These are phyloP conservation scores for Camellia sinensis DNA, from an alignment of 148 eudicot genomes.

Conservation along the genomic window DNA sequence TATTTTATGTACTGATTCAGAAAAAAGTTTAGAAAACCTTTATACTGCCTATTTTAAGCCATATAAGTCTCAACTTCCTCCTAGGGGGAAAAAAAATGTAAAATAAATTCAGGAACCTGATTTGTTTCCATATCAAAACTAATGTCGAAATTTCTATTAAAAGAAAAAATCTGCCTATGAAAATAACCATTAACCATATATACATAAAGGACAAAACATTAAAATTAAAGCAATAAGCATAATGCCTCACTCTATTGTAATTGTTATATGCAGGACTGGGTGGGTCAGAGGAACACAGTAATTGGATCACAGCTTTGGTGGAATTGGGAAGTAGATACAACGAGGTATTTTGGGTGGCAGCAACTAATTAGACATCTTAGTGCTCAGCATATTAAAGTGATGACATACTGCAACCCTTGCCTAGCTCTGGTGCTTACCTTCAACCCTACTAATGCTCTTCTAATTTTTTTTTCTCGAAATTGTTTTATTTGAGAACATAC, in stretches of 20 bases:
- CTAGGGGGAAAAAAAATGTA: not conserved
- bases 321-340: constrained; percentile 97
- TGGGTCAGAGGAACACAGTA: constrained; percentile 86
- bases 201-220: not conserved
- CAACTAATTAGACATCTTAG: constrained; percentile 66
- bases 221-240: not conserved
- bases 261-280: constrained; percentile 70
- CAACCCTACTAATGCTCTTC: not conserved
- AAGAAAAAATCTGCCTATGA: not conserved
- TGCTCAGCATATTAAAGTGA: constrained; percentile 59
- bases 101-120: not conserved
- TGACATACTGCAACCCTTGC: constrained; percentile 99
- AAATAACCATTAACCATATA: not conserved
- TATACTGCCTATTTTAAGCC: not conserved
- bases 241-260: not conserved
- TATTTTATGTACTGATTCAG: not conserved
- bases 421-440: constrained; percentile 65
- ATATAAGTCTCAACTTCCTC: not conserved
- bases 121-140: not conserved
- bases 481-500: not conserved
- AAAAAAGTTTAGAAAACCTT: not conserved
- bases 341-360: constrained; percentile 71
- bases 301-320: constrained; percentile 99
- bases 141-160: not conserved
- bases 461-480: too few species aligned